Percentiles rank a stretch among this genome's conserved stretches.
Conservation (phyloP, 345 rosid genomes). For the Euphorbia tirucalli region DNA sequence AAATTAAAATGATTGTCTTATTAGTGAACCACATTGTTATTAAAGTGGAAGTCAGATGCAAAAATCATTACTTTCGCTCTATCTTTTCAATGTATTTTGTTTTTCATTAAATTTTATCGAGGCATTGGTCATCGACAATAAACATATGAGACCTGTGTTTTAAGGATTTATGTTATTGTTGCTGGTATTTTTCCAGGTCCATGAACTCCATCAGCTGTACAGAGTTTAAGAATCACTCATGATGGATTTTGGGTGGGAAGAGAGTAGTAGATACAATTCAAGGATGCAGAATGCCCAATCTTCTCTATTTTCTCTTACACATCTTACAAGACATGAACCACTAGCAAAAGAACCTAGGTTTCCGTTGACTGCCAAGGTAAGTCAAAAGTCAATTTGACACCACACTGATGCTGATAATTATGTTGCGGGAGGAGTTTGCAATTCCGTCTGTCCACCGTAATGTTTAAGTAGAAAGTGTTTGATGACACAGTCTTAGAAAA, state of each 20-base stretch:
- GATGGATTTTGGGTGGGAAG: conserved; percentile 29
- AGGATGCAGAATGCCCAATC: conserved; percentile 26
- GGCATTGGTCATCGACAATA: not conserved
- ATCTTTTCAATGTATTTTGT: not conserved
- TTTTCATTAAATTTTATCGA: not conserved
- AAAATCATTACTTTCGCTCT: conserved; percentile 6
- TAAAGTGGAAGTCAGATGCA: not conserved
- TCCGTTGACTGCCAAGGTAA: conserved; percentile 26
- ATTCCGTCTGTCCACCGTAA: not conserved
- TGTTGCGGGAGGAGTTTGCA: not conserved
- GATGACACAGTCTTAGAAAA: no score
- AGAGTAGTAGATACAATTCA: conserved; percentile 17
- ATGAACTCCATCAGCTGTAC: conserved; percentile 45
- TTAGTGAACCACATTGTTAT: not conserved
- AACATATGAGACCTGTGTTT: not conserved
- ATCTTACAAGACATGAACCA: conserved; percentile 19
- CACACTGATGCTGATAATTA: not conserved
- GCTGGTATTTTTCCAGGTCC: conserved; percentile 32
- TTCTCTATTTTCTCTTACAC: conserved; percentile 10
- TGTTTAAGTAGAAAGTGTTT: not conserved
- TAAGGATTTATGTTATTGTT: conserved; percentile 6
- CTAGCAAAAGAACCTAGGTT: conserved; percentile 18
- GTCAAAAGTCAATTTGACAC: conserved; percentile 1
- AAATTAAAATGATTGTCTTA: not conserved
- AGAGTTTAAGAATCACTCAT: conserved; percentile 37